A percentile compares a stretch with the other conserved stretches of the same genome.
These are phyloP conservation scores for Fusarium secorum DNA, from an alignment of 2,329 filamentous ascomycete species.

Conservation along the genomic window DNA sequence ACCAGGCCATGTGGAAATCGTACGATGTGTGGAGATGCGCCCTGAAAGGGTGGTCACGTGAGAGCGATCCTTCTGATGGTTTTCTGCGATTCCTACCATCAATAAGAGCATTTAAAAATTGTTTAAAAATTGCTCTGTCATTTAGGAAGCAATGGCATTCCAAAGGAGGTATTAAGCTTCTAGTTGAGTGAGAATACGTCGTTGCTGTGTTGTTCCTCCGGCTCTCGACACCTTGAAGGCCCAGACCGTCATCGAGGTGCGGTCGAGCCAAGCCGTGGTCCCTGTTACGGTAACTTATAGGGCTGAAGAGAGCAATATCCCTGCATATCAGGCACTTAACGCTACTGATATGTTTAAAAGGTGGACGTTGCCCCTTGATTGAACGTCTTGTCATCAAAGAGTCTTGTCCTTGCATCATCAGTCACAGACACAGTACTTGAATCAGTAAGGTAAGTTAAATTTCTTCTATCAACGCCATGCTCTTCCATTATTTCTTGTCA, in stretches of 20 bases:
- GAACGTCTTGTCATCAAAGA: not conserved
- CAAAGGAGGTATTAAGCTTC: rapidly evolving
- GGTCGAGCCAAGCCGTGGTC: conserved; percentile 31
- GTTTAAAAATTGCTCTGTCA: rapidly evolving
- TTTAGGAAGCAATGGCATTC: rapidly evolving
- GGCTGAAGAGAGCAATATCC: conserved; percentile 30
- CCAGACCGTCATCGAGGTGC: conserved; percentile 30
- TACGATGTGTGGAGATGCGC: conserved; percentile 37
- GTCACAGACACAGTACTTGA: not conserved
- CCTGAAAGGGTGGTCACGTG: conserved; percentile 32
- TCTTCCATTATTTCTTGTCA: conserved; percentile 40
- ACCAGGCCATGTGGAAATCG: conserved; percentile 30
- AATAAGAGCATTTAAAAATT: not conserved
- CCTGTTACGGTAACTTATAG: conserved; percentile 30
- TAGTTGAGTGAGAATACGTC: no score
- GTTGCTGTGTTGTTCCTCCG: not conserved
- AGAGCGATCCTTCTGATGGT: rapidly evolving
- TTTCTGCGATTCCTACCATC: rapidly evolving
- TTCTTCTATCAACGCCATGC: conserved; percentile 21
- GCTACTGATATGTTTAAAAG: conserved; percentile 30
- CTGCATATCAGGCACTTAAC: conserved; percentile 35
- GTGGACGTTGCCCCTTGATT: conserved; percentile 1
- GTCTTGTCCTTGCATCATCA: not conserved
- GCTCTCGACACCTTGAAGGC: conserved; percentile 26
- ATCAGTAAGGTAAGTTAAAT: conserved; percentile 5